Evolutionary conservation across 2,329 filamentous ascomycete species (phyloP).

Genomic region (Graphiopsis chlorocephala): DNA sequence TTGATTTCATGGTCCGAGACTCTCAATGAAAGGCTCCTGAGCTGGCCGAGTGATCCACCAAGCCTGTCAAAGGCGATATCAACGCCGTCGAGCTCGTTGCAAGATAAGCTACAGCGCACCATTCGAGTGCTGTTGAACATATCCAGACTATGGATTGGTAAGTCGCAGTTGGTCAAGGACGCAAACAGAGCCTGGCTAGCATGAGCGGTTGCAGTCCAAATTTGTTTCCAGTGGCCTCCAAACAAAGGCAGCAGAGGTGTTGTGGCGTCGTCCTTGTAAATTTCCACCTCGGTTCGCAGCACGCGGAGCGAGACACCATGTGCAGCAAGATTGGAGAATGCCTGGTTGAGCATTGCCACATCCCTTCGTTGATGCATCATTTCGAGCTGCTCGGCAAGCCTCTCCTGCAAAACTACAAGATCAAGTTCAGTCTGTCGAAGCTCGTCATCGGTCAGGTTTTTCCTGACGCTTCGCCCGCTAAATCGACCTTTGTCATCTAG

Average conservation of each 20-base stretch:
- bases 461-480: background rate
- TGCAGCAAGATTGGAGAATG: conserved; percentile 1
- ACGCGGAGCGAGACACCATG: background rate
- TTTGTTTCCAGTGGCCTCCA: background rate
- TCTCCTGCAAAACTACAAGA: background rate
- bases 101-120: background rate
- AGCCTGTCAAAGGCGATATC: background rate
- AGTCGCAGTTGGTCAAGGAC: background rate
- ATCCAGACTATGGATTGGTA: background rate
- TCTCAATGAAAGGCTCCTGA: conserved; percentile 1
- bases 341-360: background rate
- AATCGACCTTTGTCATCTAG: background rate
- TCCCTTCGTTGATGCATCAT: background rate
- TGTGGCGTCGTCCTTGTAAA: background rate
- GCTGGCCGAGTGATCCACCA: background rate
- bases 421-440: background rate
- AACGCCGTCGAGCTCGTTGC: background rate
- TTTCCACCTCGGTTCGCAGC: background rate
- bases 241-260: conserved; percentile 5
- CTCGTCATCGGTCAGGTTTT: background rate
- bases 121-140: conserved; percentile 2
- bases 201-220: background rate
- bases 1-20: background rate
- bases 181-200: background rate
- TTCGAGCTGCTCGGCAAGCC: background rate